phyloP scores from a whole-genome alignment of 2,329 filamentous ascomycete species.

The Colletotrichum sp. region DNA sequence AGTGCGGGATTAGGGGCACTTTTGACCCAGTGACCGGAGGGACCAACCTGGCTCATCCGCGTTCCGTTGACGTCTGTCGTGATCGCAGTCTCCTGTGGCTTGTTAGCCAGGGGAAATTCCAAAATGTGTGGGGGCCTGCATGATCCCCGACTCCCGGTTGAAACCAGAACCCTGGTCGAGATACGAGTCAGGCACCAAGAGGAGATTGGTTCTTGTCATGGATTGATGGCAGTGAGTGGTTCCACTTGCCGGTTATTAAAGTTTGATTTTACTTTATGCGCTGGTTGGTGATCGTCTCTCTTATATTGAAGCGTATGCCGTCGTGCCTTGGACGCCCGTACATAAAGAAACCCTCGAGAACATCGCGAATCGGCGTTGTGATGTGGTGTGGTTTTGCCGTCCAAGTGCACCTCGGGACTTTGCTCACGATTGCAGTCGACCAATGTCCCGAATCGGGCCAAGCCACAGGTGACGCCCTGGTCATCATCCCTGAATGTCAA shows the following conservation, averaged over 20 bases:
- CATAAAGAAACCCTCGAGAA: neutral
- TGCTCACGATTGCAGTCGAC: neutral
- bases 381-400: neutral
- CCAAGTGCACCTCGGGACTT: neutral
- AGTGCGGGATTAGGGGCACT: slow-evolving; percentile 10
- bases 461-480: neutral
- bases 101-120: slow-evolving; percentile 3
- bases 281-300: slow-evolving; percentile 7
- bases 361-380: neutral
- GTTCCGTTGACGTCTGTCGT: slow-evolving; percentile 13
- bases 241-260: slow-evolving; percentile 20
- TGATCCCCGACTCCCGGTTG: slow-evolving; percentile 12
- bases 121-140: neutral
- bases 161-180: slow-evolving; percentile 10
- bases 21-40: slow-evolving; percentile 11
- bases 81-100: slow-evolving; percentile 1
- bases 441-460: neutral
- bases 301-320: neutral
- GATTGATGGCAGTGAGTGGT: neutral
- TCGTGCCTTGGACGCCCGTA: neutral
- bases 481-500: neutral
- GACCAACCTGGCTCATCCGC: slow-evolving; percentile 4
- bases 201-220: slow-evolving; percentile 12
- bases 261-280: slow-evolving; percentile 22
- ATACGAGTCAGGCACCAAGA: slow-evolving; percentile 13